Evolutionary conservation across 805 yeast species (phyloP).

Genomic region (Vanderwaltozyma polyspora): DNA sequence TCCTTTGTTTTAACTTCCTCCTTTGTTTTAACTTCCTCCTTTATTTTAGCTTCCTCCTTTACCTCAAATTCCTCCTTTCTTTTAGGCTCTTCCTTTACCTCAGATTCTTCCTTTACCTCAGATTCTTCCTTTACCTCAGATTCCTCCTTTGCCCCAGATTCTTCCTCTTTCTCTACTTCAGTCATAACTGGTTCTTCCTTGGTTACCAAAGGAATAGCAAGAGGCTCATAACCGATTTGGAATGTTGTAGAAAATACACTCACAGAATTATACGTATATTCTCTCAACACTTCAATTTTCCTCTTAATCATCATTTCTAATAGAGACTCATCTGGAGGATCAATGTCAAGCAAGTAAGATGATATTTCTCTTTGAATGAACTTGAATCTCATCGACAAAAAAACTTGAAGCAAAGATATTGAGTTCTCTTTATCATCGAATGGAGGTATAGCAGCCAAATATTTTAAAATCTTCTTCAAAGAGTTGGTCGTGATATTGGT

Average conservation of each 20-base stretch:
- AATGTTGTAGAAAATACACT: slow-evolving; percentile 17
- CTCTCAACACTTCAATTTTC: slow-evolving; percentile 75
- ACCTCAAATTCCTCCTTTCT: slow-evolving; percentile 7
- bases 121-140: not conserved
- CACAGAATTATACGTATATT: slow-evolving; percentile 32
- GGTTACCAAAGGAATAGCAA: not conserved
- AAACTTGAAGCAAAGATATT: slow-evolving; percentile 38
- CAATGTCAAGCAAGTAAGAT: slow-evolving; percentile 22
- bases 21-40: not conserved
- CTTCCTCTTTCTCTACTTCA: not conserved
- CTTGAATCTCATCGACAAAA: slow-evolving; percentile 54
- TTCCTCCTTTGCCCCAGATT: not conserved
- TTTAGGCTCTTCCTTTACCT: not conserved
- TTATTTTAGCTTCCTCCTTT: not conserved
- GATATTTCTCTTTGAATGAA: slow-evolving; percentile 55
- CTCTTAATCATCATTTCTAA: slow-evolving; percentile 42
- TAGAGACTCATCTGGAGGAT: slow-evolving; percentile 12
- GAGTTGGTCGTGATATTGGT: slow-evolving; percentile 74
- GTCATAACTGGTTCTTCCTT: not conserved
- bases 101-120: not conserved
- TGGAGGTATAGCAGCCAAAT: slow-evolving; percentile 57
- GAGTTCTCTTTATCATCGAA: slow-evolving; percentile 28
- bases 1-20: not conserved
- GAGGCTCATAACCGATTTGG: slow-evolving; percentile 4
- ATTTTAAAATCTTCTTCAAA: slow-evolving; percentile 65